Evolutionary conservation across 2,329 filamentous ascomycete species (phyloP), one percentile per base, ranked within the genome.

Genomic region (Botrytis fabae): DNA sequence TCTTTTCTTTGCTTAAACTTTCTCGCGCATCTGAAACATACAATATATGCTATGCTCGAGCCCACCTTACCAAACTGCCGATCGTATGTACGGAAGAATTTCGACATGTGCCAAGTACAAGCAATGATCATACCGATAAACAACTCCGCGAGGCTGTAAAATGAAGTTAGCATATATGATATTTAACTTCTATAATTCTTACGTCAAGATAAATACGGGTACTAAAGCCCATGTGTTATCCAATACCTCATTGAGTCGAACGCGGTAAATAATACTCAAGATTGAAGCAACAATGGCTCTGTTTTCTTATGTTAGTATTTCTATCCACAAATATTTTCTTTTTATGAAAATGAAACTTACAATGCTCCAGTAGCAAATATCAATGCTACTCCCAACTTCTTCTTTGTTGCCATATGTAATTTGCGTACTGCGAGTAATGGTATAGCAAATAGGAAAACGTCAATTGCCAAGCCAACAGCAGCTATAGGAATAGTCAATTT

Each of bases 71-170:
- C 57, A 25, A 38, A 60, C 32, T 60, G 28, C 9, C 32, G 57
- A 18, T 60, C 57, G 18, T 60, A 38, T 60, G 57, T 60, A 35
- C 57, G 57, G 57, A 60, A 35, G 10, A 60, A 60, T 60, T 60
- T 60, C 9, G 57, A 60, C 57, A 60, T 60, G 57, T 60, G 57
- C 57, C 57, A 60, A 35, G 57, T 35, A 38, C 57, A 60, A 60
- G 57, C 57, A 35, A 60, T 60, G 35, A 60, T 60, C 57, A 60
- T 60, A 12, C 57, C 57, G 4, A 60, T 60, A 6, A 60, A 60
- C 18, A 60, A 25, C 28, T 60, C 57, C 1, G 57, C 57, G 4
- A 60, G 57, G 18, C 57, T 60, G 28, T 38, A 22, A 38, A 22
- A 60, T 22, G 7, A 12, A 25, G 32, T 60, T 38, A 60, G 57